Percentiles rank a stretch among this genome's conserved stretches.
Evolutionary conservation across 2,329 filamentous ascomycete species (phyloP).

Genomic region (Stachybotrys elegans): DNA sequence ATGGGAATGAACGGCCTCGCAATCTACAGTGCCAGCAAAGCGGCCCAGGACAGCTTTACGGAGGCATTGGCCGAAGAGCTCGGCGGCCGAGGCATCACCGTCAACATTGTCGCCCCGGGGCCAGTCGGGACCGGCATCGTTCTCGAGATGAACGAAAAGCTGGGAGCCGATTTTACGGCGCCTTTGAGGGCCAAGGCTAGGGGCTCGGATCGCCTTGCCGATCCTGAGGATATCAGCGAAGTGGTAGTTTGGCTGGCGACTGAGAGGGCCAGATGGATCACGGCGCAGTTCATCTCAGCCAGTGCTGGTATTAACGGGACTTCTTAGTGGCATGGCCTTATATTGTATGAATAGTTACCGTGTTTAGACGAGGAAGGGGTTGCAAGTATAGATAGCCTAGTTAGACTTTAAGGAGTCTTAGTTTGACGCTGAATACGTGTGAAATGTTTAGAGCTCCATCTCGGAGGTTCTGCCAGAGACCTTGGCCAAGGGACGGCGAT

Average conservation of each 20-base stretch:
- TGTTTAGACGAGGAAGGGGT: no score
- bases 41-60: slow-evolving; percentile 26
- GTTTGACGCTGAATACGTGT: no score
- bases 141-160: slow-evolving; percentile 1
- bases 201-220: background rate
- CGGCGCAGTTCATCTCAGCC: slow-evolving; percentile 12
- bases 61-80: slow-evolving; percentile 8
- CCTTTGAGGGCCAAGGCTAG: background rate
- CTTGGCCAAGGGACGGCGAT: no score
- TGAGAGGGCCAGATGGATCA: slow-evolving; percentile 14
- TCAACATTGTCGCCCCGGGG: slow-evolving; percentile 34
- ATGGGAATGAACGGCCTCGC: slow-evolving; percentile 7
- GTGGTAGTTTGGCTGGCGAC: slow-evolving; percentile 8
- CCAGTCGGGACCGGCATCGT: slow-evolving; percentile 25
- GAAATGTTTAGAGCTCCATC: no score
- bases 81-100: slow-evolving; percentile 18
- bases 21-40: slow-evolving; percentile 19
- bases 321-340: no score
- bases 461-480: no score
- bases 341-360: no score
- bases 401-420: no score
- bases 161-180: background rate
- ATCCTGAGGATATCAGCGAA: slow-evolving; percentile 7
- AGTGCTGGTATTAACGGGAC: slow-evolving; percentile 11
- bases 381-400: no score